Conservation (phyloP, 306 rosid species). For the Urtica urens region DNA sequence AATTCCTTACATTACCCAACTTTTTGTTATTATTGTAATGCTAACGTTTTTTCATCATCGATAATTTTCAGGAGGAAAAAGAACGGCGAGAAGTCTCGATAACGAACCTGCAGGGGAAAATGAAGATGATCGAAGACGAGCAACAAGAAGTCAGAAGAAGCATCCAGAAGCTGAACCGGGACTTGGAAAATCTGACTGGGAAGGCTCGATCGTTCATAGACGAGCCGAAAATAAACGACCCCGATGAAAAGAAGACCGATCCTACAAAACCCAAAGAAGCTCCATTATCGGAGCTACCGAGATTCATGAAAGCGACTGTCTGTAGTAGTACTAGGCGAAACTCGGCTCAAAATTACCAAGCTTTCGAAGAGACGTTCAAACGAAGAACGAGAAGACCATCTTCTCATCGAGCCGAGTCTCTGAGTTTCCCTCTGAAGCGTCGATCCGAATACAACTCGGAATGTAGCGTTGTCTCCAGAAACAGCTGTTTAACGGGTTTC, state of each 20-base stretch:
- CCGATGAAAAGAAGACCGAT: constrained; percentile 3
- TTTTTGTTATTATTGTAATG: too few species aligned
- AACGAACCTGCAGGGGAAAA: constrained; percentile 19
- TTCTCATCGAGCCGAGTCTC: constrained; percentile 22
- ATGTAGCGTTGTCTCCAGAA: constrained; percentile 21
- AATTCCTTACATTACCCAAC: too few species aligned
- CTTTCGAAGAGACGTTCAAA: constrained; percentile 10
- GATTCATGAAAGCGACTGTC: constrained; percentile 32
- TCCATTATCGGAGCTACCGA: constrained; percentile 16
- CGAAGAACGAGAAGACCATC: constrained; percentile 18
- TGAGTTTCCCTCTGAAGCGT: constrained; percentile 22
- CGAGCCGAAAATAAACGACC: constrained; percentile 2
- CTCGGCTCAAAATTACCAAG: constrained; percentile 12
- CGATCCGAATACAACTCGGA: constrained; percentile 17
- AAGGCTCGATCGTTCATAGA: constrained; percentile 3
- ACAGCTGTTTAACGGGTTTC: constrained; percentile 22
- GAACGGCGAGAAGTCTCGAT: constrained; percentile 17
- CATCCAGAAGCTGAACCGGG: constrained; percentile 17
- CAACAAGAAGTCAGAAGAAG: constrained; percentile 17
- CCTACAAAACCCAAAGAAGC: constrained; percentile 1
- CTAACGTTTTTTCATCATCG: too few species aligned
- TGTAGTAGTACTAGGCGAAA: constrained; percentile 20
- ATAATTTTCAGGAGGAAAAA: constrained; percentile 23
- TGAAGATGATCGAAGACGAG: constrained; percentile 22
- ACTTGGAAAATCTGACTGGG: constrained; percentile 14